Evolutionary conservation across 2,329 filamentous ascomycete species (phyloP).

Genomic region (Dryadomyces sulphureus): DNA sequence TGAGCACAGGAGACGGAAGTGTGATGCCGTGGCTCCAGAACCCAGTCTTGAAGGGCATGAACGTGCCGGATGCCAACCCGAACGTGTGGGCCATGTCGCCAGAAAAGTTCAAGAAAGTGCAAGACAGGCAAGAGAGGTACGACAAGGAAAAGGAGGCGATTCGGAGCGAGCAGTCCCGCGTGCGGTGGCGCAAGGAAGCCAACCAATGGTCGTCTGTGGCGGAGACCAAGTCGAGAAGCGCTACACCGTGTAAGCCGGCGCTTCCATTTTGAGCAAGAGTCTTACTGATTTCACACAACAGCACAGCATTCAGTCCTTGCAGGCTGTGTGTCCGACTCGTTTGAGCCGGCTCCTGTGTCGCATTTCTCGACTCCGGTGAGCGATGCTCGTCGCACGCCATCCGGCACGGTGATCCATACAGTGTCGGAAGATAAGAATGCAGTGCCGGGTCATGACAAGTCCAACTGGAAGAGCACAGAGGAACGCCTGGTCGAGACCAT

Average conservation of each 20-base stretch:
- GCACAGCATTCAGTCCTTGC: background rate
- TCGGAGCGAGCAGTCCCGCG: constrained; percentile 17
- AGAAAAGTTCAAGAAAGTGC: constrained; percentile 12
- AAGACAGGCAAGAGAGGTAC: constrained; percentile 27
- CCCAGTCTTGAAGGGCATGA: constrained; percentile 19
- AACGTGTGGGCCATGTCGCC: constrained; percentile 30
- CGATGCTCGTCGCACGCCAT: constrained; percentile 14
- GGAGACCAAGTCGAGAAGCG: constrained; percentile 26
- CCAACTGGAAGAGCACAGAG: background rate
- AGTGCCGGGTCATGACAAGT: background rate
- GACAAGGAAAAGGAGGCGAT: constrained; percentile 24
- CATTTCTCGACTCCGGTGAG: constrained; percentile 1
- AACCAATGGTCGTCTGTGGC: constrained; percentile 36
- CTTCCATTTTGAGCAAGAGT: too few species aligned
- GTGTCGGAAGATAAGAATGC: background rate
- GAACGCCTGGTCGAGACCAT: background rate
- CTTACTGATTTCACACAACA: background rate
- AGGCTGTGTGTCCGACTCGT: background rate
- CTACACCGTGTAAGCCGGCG: constrained; percentile 3
- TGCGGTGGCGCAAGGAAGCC: constrained; percentile 29
- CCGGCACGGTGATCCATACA: constrained; percentile 24
- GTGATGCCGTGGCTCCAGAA: constrained; percentile 13
- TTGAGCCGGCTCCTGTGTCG: background rate
- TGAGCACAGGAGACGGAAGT: constrained; percentile 15
- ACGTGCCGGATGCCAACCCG: constrained; percentile 20